Percentiles rank a stretch among this genome's conserved stretches.
Conservation (phyloP, 257 asterid genomes). For the Buddleja alternifolia region DNA sequence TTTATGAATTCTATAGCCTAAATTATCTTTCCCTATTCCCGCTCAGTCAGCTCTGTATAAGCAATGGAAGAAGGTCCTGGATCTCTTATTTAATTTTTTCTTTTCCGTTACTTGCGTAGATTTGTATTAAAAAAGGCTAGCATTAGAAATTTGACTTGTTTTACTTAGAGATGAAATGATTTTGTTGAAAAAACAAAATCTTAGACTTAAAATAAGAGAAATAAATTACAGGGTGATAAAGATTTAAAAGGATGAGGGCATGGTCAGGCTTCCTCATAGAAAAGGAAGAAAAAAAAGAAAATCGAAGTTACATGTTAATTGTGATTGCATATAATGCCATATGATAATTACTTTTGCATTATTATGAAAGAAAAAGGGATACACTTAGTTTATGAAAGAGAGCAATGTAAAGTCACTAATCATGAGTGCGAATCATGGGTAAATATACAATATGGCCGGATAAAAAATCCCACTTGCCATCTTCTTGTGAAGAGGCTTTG, state of each 20-base stretch:
- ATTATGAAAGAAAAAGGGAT: not conserved
- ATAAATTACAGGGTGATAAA: not conserved
- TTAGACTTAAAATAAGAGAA: slow-evolving; percentile 10
- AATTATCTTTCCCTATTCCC: slow-evolving; percentile 8
- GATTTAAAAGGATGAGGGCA: not conserved
- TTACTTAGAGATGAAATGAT: slow-evolving; percentile 1
- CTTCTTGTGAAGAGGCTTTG: not conserved
- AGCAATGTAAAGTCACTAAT: not conserved
- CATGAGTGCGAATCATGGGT: not conserved
- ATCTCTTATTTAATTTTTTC: slow-evolving; percentile 6
- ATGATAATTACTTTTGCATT: not conserved
- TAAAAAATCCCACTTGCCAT: not conserved
- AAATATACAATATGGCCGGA: no score
- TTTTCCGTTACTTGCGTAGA: slow-evolving; percentile 5
- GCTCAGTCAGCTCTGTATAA: not conserved
- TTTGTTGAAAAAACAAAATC: not conserved
- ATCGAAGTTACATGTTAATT: not conserved
- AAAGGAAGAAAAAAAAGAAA: not conserved
- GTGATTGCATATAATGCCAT: not conserved
- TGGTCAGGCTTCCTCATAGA: not conserved
- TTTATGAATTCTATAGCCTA: slow-evolving; percentile 4
- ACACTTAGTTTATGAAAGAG: no score
- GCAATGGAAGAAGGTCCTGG: slow-evolving; percentile 17
- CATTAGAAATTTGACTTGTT: slow-evolving; percentile 20
- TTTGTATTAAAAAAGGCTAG: not conserved